Percentiles rank a stretch among this genome's conserved stretches.
These are phyloP conservation scores for Eucalyptus dawsonii DNA, from an alignment of 345 rosid genomes.

Conservation along the genomic window DNA sequence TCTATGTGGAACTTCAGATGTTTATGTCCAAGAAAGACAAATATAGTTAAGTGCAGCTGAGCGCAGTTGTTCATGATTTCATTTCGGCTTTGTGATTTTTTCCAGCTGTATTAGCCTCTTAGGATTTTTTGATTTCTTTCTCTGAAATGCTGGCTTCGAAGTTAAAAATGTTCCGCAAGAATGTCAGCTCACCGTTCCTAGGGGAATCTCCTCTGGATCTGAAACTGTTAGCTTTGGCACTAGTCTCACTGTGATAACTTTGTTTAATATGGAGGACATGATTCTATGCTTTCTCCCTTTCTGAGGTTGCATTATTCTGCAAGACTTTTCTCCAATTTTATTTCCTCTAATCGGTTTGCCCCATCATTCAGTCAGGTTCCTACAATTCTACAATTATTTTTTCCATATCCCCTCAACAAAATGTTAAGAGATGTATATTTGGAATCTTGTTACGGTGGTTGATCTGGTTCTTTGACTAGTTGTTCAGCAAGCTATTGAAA, in stretches of 20 bases:
- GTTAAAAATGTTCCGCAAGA: background rate
- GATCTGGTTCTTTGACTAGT: background rate
- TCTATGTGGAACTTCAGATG: background rate
- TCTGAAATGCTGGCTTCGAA: background rate
- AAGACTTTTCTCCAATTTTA: background rate
- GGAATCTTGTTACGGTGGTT: background rate
- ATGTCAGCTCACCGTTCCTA: background rate
- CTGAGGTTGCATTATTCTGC: background rate
- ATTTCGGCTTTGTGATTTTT: background rate
- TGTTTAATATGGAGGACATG: background rate
- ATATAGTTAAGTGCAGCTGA: background rate
- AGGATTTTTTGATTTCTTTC: background rate
- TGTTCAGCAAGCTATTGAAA: background rate
- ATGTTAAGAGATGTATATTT: background rate
- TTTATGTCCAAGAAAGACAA: background rate
- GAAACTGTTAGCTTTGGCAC: background rate
- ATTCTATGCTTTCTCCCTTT: background rate
- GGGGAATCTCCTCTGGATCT: background rate
- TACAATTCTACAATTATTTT: background rate
- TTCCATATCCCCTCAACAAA: background rate
- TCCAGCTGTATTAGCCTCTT: background rate
- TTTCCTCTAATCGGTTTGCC: background rate
- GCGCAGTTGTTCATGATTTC: background rate
- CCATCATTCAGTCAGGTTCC: background rate
- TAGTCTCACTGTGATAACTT: background rate